phyloP scores from a whole-genome alignment of 495 filamentous ascomycete species.

The Daldinia decipiens region DNA sequence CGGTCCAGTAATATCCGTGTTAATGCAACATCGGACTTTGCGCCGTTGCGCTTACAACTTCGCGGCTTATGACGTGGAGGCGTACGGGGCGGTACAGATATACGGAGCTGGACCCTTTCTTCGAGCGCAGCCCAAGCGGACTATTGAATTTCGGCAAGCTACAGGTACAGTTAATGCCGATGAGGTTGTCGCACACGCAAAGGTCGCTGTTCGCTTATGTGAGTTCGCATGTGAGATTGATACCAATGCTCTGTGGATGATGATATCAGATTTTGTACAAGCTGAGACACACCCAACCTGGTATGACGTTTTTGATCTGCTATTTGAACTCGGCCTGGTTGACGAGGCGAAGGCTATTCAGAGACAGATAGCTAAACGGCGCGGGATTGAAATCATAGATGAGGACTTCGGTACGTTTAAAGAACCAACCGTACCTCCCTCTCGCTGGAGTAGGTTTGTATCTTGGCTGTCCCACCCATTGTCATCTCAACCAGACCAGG shows the following conservation, averaged over 20 bases:
- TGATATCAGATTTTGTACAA: slow-evolving; percentile 6
- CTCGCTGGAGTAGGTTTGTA: not conserved
- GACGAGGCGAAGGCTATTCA: slow-evolving; percentile 20
- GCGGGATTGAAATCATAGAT: slow-evolving; percentile 4
- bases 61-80: slow-evolving; percentile 1
- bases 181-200: slow-evolving; percentile 17
- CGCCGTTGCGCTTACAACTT: slow-evolving; percentile 27
- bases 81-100: not conserved
- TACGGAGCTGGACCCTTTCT: not conserved
- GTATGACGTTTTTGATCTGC: slow-evolving; percentile 36
- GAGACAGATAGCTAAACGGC: not conserved
- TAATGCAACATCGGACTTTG: not conserved
- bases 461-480: not conserved
- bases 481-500: not conserved
- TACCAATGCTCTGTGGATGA: not conserved
- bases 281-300: slow-evolving; percentile 4
- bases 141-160: slow-evolving; percentile 36
- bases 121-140: slow-evolving; percentile 11
- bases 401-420: not conserved
- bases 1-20: not conserved
- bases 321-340: slow-evolving; percentile 16
- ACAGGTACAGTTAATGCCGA: slow-evolving; percentile 27
- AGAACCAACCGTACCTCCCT: not conserved
- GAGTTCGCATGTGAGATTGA: slow-evolving; percentile 6
- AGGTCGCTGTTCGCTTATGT: slow-evolving; percentile 6